Evolutionary conservation across 805 yeast genomes (phyloP).

Genomic region (Zygosaccharomyces gambellarensis): DNA sequence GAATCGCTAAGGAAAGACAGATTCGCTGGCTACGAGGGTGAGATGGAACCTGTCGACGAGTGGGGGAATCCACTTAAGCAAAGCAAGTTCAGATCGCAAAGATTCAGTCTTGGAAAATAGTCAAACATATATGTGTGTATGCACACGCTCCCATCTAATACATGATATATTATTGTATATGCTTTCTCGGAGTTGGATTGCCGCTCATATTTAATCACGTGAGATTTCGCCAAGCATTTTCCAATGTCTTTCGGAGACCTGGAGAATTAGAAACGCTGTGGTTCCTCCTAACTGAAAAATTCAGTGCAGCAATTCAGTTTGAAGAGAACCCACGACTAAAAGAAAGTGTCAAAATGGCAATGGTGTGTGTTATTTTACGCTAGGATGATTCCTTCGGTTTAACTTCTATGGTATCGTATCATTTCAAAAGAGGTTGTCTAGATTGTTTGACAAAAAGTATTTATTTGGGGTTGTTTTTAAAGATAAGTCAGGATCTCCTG

Average conservation of each 20-base stretch:
- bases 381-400: not conserved
- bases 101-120: slow-evolving; percentile 10
- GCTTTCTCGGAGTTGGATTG: not conserved
- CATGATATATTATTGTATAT: not conserved
- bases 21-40: slow-evolving; percentile 28
- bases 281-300: not conserved
- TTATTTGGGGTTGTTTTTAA: not conserved
- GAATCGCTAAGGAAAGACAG: slow-evolving; percentile 46
- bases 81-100: slow-evolving; percentile 66
- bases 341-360: not conserved
- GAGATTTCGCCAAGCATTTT: slow-evolving; percentile 5
- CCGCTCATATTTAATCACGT: slow-evolving; percentile 2
- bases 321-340: not conserved
- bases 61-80: slow-evolving; percentile 52
- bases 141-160: not conserved
- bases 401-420: too few species aligned
- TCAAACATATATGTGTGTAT: too few species aligned
- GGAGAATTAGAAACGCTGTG: not conserved
- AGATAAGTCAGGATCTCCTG: not conserved
- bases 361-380: not conserved
- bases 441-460: not conserved
- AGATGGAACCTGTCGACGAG: slow-evolving; percentile 62
- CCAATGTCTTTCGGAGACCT: not conserved
- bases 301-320: not conserved
- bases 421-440: too few species aligned